Conservation (phyloP, 768 basidiomycete genomes). For the Amanita phalloides region DNA sequence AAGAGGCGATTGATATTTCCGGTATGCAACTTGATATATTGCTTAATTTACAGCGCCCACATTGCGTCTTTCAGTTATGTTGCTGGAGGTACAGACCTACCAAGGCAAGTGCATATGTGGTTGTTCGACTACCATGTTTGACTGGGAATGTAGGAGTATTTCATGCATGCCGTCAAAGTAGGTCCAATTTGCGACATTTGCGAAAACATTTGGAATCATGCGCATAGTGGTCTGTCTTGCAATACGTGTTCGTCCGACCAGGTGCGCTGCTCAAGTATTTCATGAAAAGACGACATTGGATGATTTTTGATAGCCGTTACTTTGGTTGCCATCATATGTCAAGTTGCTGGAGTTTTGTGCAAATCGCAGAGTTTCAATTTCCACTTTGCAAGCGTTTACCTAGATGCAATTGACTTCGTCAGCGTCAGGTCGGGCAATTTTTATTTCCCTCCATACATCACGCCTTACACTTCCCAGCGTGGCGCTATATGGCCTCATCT, state of each 20-base stretch:
- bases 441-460: constrained; percentile 2
- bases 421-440: constrained; percentile 48
- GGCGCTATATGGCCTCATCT: constrained; percentile 66
- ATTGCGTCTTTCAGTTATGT: constrained; percentile 41
- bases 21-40: constrained; percentile 11
- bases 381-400: constrained; percentile 50
- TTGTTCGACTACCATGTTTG: background rate
- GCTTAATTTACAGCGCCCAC: background rate
- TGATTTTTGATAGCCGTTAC: constrained; percentile 28
- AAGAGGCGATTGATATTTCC: constrained; percentile 55
- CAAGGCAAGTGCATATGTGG: constrained; percentile 28
- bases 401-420: constrained; percentile 56
- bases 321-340: constrained; percentile 59
- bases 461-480: constrained; percentile 27
- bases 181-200: constrained; percentile 3
- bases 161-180: constrained; percentile 71
- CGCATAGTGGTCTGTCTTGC: constrained; percentile 63
- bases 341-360: constrained; percentile 54
- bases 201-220: background rate
- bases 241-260: constrained; percentile 61
- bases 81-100: constrained; percentile 64
- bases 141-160: constrained; percentile 41
- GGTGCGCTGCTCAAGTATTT: constrained; percentile 11
- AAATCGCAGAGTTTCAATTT: constrained; percentile 39
- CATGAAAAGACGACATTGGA: background rate